A percentile compares a stretch with the other conserved stretches of the same genome.
Evolutionary conservation across 768 basidiomycete species (phyloP).

Genomic region (Tephrocybe rancida): DNA sequence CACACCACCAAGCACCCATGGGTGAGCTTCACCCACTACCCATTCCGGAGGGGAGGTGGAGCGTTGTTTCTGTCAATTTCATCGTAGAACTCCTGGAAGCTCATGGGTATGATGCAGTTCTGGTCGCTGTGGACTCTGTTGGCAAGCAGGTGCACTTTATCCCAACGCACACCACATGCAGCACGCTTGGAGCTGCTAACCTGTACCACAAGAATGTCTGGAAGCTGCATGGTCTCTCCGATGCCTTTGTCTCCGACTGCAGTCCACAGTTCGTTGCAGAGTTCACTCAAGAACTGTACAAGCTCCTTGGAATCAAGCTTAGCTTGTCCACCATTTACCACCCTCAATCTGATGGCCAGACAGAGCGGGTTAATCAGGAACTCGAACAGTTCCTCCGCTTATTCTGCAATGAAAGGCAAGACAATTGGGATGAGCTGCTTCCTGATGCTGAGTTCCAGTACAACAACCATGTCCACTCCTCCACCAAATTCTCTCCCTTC

Average conservation of each 20-base stretch:
- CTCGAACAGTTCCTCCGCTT: constrained; percentile 9
- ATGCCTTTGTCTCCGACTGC: no score
- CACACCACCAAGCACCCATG: constrained; percentile 25
- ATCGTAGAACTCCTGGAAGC: constrained; percentile 33
- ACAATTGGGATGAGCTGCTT: neutral
- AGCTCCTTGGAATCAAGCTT: neutral
- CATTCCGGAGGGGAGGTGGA: constrained; percentile 14
- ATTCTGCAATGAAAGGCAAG: neutral
- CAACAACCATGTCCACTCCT: neutral
- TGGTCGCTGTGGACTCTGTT: constrained; percentile 27
- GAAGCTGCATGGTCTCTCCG: no score
- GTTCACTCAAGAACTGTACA: no score
- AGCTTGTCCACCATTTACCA: neutral
- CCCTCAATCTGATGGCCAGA: constrained; percentile 10
- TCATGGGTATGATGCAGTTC: constrained; percentile 33
- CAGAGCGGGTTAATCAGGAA: constrained; percentile 10
- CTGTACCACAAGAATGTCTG: no score
- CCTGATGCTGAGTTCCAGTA: neutral
- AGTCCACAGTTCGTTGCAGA: no score
- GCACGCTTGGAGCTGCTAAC: no score
- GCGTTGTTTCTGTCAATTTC: constrained; percentile 35
- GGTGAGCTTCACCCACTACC: constrained; percentile 22
- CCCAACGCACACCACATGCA: no score
- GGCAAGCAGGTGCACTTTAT: no score
- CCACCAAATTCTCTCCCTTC: neutral